A percentile compares a stretch with the other conserved stretches of the same genome.
These are phyloP conservation scores for Mycena vulgaris DNA, from an alignment of 768 basidiomycete species.

Conservation along the genomic window DNA sequence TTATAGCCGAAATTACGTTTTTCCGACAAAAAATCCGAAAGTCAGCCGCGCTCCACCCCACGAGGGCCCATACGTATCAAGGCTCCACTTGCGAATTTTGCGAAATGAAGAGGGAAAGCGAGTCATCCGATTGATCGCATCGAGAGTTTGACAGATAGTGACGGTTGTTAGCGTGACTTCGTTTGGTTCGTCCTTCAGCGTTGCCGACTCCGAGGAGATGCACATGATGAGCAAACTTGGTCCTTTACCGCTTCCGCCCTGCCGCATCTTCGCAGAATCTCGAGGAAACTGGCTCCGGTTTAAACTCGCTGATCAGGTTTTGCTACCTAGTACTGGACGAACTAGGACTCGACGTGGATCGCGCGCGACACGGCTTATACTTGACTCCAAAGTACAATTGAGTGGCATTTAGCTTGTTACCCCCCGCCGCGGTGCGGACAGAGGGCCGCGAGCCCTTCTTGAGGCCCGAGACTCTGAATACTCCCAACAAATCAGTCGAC, in stretches of 20 bases:
- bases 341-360: no score
- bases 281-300: constrained; percentile 11
- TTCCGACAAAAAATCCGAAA: constrained; percentile 8
- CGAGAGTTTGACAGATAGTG: constrained; percentile 10
- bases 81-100: constrained; percentile 18
- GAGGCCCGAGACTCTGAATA: no score
- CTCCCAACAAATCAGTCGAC: no score
- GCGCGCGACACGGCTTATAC: no score
- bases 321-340: neutral
- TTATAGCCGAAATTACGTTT: no score
- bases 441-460: no score
- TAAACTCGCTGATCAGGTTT: constrained; percentile 10
- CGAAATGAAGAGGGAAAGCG: constrained; percentile 14
- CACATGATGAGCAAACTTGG: constrained; percentile 13
- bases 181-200: constrained; percentile 8
- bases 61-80: constrained; percentile 15
- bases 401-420: no score
- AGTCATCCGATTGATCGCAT: constrained; percentile 16
- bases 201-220: constrained; percentile 2
- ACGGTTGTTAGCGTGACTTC: constrained; percentile 14
- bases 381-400: no score
- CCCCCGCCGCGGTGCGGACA: no score
- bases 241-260: constrained; percentile 6
- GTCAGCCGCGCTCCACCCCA: constrained; percentile 14
- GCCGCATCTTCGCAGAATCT: constrained; percentile 5